Evolutionary conservation across 768 basidiomycete species (phyloP), one percentile per base, ranked within the genome.

Genomic region (Pholiota molesta): DNA sequence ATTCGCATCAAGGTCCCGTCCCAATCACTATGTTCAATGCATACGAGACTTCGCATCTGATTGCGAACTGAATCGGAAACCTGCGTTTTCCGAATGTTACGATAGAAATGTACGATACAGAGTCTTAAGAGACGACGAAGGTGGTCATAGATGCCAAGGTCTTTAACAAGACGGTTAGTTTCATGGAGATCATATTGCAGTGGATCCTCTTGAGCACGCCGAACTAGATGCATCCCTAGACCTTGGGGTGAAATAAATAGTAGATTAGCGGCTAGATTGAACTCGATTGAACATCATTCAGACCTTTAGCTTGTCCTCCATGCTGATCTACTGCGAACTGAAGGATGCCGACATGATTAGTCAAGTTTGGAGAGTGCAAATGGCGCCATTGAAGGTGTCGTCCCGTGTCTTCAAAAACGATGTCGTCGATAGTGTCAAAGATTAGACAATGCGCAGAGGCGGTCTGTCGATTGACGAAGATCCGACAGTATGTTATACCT

Each of bases 41-140:
- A 73, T 2, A 71, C 31, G 0, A 75, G 58, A 31, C 70, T 68
- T 14, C 63, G 65, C 72, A 75, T 75, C 3, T 66, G 28, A 13
- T 56, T 47, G 5, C 59, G 52, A 0, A 75, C 65, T 8, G 52
- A 29, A 11, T 71, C 65, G 0, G 63, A 16, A 0, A 70, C 63
- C 0, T 35, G 54, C 26, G 31, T 21, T 17, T 69, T 59, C 21
- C 66, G 53, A 16, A 75, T 72, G 21, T 75, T 75, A 0, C 70
- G 62, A 10, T 45, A 57, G 6, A 54, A 61, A 56, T 74, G 72
- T 0, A 65, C 62, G 7, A 44, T 51, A 40, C 74, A 75, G 0
- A 74, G 65, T 1, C 67, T 55, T 26, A 70, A 57, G 2, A 71
- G 8, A 0, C 68, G 57, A 8, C 56, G 59, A 0, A 75, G 57